Percentiles rank a stretch among this genome's conserved stretches.
Evolutionary conservation across 495 filamentous ascomycete species (phyloP).

Genomic region (Haplographium delicatum): DNA sequence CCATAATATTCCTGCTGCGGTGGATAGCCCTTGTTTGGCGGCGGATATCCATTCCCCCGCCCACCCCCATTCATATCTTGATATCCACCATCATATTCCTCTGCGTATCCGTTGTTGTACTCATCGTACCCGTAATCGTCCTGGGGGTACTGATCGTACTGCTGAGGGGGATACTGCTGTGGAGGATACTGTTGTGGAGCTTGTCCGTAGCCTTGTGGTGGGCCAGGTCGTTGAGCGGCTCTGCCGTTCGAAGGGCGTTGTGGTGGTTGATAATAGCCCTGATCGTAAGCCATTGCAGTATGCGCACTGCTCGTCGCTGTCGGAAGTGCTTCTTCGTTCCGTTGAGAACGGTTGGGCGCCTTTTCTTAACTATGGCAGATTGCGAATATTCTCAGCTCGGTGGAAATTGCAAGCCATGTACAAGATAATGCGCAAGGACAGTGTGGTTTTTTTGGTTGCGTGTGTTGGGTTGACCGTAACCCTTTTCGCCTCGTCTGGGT

Average conservation of each 20-base stretch:
- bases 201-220: constrained; percentile 25
- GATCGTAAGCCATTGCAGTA: constrained; percentile 30
- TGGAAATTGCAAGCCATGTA: not conserved
- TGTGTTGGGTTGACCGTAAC: too few relatives aligned
- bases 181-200: constrained; percentile 29
- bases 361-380: not conserved
- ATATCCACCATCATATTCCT: constrained; percentile 30
- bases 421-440: not conserved
- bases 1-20: constrained; percentile 44
- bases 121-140: constrained; percentile 50
- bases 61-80: constrained; percentile 40
- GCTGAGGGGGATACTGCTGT: constrained; percentile 34
- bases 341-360: not conserved
- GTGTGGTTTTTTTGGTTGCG: not conserved
- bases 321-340: too few relatives aligned
- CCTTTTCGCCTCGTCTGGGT: not conserved
- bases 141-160: constrained; percentile 45
- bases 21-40: constrained; percentile 43
- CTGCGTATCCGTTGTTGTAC: constrained; percentile 33
- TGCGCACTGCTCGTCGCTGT: too few relatives aligned
- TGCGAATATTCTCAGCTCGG: not conserved
- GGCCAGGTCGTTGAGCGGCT: constrained; percentile 39
- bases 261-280: constrained; percentile 38
- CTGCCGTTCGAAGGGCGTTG: constrained; percentile 45
- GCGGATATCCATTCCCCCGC: constrained; percentile 44